A percentile compares a stretch with the other conserved stretches of the same genome.
phyloP scores from a whole-genome alignment of 2,329 filamentous ascomycete genomes.

The Phialemonium atrogriseum region DNA sequence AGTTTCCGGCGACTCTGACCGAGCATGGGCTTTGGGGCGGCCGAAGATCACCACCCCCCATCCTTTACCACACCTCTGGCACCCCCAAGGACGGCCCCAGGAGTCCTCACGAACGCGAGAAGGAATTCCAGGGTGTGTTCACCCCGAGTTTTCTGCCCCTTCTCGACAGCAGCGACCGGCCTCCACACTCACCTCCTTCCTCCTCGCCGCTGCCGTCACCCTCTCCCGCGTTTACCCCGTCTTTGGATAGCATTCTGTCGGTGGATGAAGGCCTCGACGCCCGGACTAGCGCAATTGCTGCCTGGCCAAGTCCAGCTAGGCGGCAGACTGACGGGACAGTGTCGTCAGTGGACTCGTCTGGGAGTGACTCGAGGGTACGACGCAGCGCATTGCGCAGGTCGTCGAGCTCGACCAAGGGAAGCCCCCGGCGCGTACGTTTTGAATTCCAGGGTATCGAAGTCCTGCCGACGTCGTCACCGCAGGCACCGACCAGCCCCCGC shows the following conservation, averaged over 20 bases:
- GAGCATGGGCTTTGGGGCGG: conserved; percentile 12
- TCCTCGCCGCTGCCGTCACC: conserved; percentile 12
- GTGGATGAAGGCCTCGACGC: neutral
- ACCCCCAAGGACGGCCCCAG: conserved; percentile 26
- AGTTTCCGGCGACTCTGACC: conserved; percentile 8
- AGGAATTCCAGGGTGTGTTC: conserved; percentile 54
- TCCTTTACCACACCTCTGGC: conserved; percentile 29
- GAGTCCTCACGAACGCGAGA: conserved; percentile 46
- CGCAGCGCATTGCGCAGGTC: conserved; percentile 51
- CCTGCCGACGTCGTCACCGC: conserved; percentile 46
- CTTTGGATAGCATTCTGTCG: conserved; percentile 7
- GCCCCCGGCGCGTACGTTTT: conserved; percentile 55
- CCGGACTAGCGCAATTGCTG: conserved; percentile 3
- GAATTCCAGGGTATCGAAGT: conserved; percentile 53
- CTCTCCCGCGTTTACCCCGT: conserved; percentile 8
- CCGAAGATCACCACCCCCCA: conserved; percentile 28
- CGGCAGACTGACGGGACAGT: conserved; percentile 35
- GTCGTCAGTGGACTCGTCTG: conserved; percentile 43
- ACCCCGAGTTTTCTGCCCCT: conserved; percentile 55
- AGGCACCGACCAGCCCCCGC: conserved; percentile 4
- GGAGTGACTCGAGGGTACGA: conserved; percentile 35
- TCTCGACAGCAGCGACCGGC: conserved; percentile 37
- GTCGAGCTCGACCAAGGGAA: conserved; percentile 42
- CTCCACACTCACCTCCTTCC: conserved; percentile 11
- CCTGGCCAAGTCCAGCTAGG: conserved; percentile 22